Conservation (phyloP, 768 basidiomycete species). For the Russula virescens region DNA sequence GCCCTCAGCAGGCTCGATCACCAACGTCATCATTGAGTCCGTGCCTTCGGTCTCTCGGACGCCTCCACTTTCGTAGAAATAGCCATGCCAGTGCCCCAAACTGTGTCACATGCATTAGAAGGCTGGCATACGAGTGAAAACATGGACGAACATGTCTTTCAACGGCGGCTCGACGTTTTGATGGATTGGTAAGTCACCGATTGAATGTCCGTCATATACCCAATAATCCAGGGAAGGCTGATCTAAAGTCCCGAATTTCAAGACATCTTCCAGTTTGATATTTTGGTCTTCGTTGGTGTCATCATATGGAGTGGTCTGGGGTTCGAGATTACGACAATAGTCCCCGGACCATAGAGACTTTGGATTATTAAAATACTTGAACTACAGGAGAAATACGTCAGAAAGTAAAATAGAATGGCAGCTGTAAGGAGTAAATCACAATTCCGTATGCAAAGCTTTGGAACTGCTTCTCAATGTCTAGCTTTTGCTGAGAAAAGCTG, state of each 20-base stretch:
- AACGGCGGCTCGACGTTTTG: background rate
- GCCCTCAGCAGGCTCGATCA: slow-evolving; percentile 4
- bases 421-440: slow-evolving; percentile 6
- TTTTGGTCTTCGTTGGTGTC: slow-evolving; percentile 9
- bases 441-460: slow-evolving; percentile 25
- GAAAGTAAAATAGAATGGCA: background rate
- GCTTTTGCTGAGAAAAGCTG: slow-evolving; percentile 24
- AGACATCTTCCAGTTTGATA: slow-evolving; percentile 4
- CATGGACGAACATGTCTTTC: slow-evolving; percentile 7
- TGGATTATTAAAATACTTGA: background rate
- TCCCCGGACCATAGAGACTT: slow-evolving; percentile 1
- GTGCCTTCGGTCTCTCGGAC: background rate
- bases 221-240: slow-evolving; percentile 1
- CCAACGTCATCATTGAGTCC: slow-evolving; percentile 17
- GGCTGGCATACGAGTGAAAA: background rate
- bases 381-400: slow-evolving; percentile 1
- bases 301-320: background rate
- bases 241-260: background rate
- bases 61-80: slow-evolving; percentile 6
- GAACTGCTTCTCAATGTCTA: slow-evolving; percentile 23
- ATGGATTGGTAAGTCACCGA: background rate
- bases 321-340: background rate
- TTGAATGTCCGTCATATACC: slow-evolving; percentile 17
- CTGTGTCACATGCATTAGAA: background rate
- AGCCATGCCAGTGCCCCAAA: slow-evolving; percentile 18